Base-by-base conservation (phyloP, 352 stramenopile species). In the Phytopythium aichiense region DNA sequence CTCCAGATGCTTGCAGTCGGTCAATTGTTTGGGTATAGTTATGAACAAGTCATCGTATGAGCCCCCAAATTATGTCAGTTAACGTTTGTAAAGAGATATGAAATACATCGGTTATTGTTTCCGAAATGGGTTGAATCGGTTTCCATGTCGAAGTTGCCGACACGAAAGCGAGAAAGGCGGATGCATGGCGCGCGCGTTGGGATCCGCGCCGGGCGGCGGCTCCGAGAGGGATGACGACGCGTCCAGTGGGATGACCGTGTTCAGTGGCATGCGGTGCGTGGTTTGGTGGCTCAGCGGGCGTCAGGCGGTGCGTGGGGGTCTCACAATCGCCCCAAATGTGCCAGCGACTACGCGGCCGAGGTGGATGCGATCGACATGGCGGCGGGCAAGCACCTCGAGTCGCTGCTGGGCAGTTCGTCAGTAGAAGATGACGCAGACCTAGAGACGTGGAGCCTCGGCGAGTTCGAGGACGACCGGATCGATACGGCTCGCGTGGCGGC, bases 331-430 rank as follows among this genome's bases (percentile, higher is more conserved):
- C 13, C 9, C 13, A 2, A 15, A 33, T 3, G 46, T 22, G 4
- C 23, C 49, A 58, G 52, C 4, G 33, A 58, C 31, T 58, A 63
- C 58, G 63, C 40, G 49, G 60, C 50, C 60, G 58, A 60, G 33
- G 55, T 59, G 35, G 60, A 58, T 20, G 52, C 22, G 31, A 58
- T 58, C 20, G 52, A 52, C 30, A 37, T 35, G 28, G 25, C 40
- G 22, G 46, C 56, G 35, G 65, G 54, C 37, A 65, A 72, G 20
- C 38, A 66, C 15, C 42, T 72, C 16, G 62, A 61, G 6, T 46
- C 28, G n/a, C 38, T 63, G 12, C n/a, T 69, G 18, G 30, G 30
- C 20, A 11, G 33, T 7, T 9, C 42, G 6, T 15, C 33, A 8
- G 18, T 2, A 2, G 37, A 20, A 7, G 20, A 16, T 30, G 9